Conservation (phyloP, 108 stramenopile genomes). For the Schizochytrium sp. region DNA sequence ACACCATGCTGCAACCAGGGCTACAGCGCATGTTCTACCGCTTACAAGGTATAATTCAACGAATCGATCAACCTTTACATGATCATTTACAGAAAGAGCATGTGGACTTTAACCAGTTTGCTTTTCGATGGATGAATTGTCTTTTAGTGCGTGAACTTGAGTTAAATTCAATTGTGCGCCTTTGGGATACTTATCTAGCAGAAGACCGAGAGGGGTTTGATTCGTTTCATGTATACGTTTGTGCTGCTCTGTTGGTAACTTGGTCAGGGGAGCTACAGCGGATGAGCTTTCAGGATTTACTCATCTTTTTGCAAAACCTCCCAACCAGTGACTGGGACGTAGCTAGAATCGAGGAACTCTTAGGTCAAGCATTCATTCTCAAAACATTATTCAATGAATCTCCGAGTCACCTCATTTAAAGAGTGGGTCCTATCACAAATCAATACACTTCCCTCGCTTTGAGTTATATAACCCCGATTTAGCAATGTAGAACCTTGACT, state of each 20-base stretch:
- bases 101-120: conserved; percentile 90
- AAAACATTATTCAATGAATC: conserved; percentile 67
- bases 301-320: conserved; percentile 89
- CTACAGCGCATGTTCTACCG: conserved; percentile 94
- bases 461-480: no score
- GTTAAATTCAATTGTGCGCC: conserved; percentile 81
- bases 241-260: conserved; percentile 93
- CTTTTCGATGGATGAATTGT: conserved; percentile 99
- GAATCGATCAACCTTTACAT: conserved; percentile 81
- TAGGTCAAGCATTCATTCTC: conserved; percentile 76
- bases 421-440: no score
- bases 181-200: conserved; percentile 94
- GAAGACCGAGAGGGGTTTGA: conserved; percentile 90
- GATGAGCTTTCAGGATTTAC: conserved; percentile 92
- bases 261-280: conserved; percentile 85
- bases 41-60: conserved; percentile 89
- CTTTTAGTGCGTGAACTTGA: conserved; percentile 92
- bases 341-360: conserved; percentile 72
- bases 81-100: conserved; percentile 63
- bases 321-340: conserved; percentile 76
- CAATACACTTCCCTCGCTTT: no score
- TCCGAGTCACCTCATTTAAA: conserved; percentile 60
- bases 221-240: conserved; percentile 97
- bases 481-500: no score
- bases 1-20: conserved; percentile 95